Evolutionary conservation across 192 early-diverging fungal species (phyloP).

Genomic region (Anaeromyces robustus): DNA sequence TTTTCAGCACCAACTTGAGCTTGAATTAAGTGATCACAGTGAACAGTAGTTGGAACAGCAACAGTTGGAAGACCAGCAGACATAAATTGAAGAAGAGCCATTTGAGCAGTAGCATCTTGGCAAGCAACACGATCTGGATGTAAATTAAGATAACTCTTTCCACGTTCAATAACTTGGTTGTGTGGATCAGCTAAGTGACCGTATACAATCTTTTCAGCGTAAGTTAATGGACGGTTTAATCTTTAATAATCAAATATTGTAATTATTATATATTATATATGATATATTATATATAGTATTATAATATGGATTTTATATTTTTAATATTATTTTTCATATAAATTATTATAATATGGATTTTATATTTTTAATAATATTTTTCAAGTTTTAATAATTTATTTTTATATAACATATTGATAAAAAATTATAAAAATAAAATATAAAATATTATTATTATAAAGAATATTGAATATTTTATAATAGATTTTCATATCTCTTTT

Average conservation of each 20-base stretch:
- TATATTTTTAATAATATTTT: no score
- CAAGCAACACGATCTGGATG: slow-evolving; percentile 97
- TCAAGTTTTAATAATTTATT: no score
- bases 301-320: no score
- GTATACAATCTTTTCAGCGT: slow-evolving; percentile 96
- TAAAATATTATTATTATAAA: no score
- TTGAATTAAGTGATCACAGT: slow-evolving; percentile 96
- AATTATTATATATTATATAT: no score
- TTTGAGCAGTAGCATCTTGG: slow-evolving; percentile 92
- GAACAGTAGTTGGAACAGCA: slow-evolving; percentile 81
- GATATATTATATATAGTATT: no score
- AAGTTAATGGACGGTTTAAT: slow-evolving; percentile 75
- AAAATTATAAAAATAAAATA: no score
- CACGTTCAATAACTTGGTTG: slow-evolving; percentile 87
- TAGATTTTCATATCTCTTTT: no score
- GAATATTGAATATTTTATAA: no score
- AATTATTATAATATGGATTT: no score
- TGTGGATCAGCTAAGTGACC: slow-evolving; percentile 91
- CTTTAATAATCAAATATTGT: slow-evolving; percentile 38
- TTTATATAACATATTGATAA: no score
- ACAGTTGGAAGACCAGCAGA: slow-evolving; percentile 72
- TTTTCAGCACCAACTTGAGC: slow-evolving; percentile 67
- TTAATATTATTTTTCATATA: no score
- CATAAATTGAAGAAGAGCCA: slow-evolving; percentile 96
- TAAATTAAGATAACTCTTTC: slow-evolving; percentile 82